Percentiles rank a stretch among this genome's conserved stretches.
Conservation (phyloP, 2,329 filamentous ascomycete genomes). For the Exserohilum rostratum region DNA sequence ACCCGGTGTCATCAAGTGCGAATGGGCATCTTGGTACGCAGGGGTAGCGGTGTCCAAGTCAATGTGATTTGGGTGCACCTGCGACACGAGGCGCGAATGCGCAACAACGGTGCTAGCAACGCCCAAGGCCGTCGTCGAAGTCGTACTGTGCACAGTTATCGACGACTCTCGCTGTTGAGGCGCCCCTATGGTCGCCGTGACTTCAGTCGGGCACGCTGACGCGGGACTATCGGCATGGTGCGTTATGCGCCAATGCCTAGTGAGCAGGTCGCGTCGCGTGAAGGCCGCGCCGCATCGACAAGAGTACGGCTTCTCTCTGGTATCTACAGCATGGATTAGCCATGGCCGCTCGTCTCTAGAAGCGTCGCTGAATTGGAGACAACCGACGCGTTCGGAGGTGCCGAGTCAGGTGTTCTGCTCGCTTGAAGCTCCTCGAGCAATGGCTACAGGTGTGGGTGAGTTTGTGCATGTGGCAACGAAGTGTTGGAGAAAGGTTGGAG, state of each 20-base stretch:
- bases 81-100: constrained; percentile 7
- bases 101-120: constrained; percentile 1
- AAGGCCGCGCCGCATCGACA: constrained; percentile 38
- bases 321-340: constrained; percentile 30
- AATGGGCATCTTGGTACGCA: constrained; percentile 17
- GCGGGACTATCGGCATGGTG: constrained; percentile 23
- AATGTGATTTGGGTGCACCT: constrained; percentile 13
- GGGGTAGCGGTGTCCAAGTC: constrained; percentile 19
- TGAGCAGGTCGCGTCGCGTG: constrained; percentile 39
- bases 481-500: constrained; percentile 24
- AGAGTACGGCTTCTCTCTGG: constrained; percentile 38
- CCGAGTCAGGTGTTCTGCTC: constrained; percentile 38
- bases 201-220: constrained; percentile 13
- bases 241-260: constrained; percentile 39
- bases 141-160: no score
- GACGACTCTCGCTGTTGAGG: no score
- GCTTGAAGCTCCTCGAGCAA: constrained; percentile 38
- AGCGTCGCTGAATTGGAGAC: constrained; percentile 7
- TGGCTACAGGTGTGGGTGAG: constrained; percentile 34
- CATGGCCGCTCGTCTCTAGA: neutral
- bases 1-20: constrained; percentile 24
- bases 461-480: constrained; percentile 31
- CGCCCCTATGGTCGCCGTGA: constrained; percentile 8
- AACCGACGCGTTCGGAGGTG: constrained; percentile 42
- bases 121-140: neutral